These are phyloP conservation scores for Aspergillus ruber DNA, from an alignment of 2,329 filamentous ascomycete genomes.

Conservation along the genomic window DNA sequence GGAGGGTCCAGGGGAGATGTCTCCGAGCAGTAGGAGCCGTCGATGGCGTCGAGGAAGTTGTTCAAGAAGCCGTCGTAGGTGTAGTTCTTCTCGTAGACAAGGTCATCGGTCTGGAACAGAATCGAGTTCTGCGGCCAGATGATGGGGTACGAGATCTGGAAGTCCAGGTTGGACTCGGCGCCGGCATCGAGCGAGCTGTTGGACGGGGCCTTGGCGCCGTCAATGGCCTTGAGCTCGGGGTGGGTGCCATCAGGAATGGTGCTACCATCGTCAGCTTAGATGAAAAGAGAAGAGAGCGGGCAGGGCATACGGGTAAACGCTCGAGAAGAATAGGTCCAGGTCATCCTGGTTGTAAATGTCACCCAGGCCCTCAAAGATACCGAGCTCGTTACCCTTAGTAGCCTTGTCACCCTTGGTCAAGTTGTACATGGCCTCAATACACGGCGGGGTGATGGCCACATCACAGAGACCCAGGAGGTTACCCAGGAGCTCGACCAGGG, in stretches of 20 bases:
- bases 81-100: conserved; percentile 33
- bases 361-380: conserved; percentile 41
- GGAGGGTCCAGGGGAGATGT: conserved; percentile 36
- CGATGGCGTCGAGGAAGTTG: conserved; percentile 45
- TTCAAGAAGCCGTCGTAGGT: conserved; percentile 36
- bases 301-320: conserved; percentile 23
- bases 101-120: conserved; percentile 44
- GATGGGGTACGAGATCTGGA: conserved; percentile 42
- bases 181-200: conserved; percentile 22
- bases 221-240: conserved; percentile 33
- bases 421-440: conserved; percentile 38
- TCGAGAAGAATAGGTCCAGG: conserved; percentile 37
- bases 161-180: conserved; percentile 40
- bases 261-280: conserved; percentile 11
- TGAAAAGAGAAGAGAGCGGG: neutral
- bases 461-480: conserved; percentile 20
- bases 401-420: conserved; percentile 34
- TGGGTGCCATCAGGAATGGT: conserved; percentile 35
- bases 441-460: conserved; percentile 34
- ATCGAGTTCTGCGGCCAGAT: conserved; percentile 45
- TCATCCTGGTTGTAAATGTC: conserved; percentile 43
- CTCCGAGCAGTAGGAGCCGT: conserved; percentile 45
- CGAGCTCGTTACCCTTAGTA: conserved; percentile 39
- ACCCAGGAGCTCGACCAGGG: conserved; percentile 15
- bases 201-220: conserved; percentile 33